Conservation (phyloP, 2,329 filamentous ascomycete genomes). For the Emericellopsis cladophorae region DNA sequence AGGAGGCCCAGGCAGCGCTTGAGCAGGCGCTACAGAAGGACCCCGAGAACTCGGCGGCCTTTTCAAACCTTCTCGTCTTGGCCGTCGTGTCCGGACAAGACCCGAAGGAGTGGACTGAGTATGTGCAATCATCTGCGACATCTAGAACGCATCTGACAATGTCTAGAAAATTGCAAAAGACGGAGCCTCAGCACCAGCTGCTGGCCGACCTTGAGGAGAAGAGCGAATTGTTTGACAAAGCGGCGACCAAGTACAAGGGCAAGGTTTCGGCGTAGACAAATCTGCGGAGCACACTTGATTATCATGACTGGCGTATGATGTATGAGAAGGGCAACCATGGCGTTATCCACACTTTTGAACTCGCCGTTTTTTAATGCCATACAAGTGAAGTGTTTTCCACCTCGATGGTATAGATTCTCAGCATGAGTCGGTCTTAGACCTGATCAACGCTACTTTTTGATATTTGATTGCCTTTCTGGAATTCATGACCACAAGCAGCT, state of each 20-base stretch:
- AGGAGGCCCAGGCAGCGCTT: slow-evolving; percentile 80
- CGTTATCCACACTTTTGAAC: too few species aligned
- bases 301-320: slow-evolving; percentile 12
- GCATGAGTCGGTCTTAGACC: too few species aligned
- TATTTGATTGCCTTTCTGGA: not conserved
- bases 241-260: slow-evolving; percentile 73
- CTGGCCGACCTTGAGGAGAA: slow-evolving; percentile 71
- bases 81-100: slow-evolving; percentile 67
- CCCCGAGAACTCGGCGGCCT: slow-evolving; percentile 55
- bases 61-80: slow-evolving; percentile 75
- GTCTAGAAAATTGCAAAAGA: slow-evolving; percentile 39
- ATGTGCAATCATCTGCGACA: slow-evolving; percentile 17
- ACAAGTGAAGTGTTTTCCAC: too few species aligned
- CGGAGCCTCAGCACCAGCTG: slow-evolving; percentile 56
- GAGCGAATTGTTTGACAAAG: slow-evolving; percentile 75
- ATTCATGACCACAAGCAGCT: not conserved
- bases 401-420: too few species aligned
- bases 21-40: slow-evolving; percentile 69
- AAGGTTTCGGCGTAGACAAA: slow-evolving; percentile 51
- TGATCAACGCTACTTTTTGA: not conserved
- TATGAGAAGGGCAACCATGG: too few species aligned
- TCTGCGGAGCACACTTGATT: slow-evolving; percentile 6
- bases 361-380: too few species aligned
- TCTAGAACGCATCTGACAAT: slow-evolving; percentile 10
- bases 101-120: slow-evolving; percentile 47